Conservation (phyloP, 805 yeast genomes). For the Ogataea paraovalis region DNA sequence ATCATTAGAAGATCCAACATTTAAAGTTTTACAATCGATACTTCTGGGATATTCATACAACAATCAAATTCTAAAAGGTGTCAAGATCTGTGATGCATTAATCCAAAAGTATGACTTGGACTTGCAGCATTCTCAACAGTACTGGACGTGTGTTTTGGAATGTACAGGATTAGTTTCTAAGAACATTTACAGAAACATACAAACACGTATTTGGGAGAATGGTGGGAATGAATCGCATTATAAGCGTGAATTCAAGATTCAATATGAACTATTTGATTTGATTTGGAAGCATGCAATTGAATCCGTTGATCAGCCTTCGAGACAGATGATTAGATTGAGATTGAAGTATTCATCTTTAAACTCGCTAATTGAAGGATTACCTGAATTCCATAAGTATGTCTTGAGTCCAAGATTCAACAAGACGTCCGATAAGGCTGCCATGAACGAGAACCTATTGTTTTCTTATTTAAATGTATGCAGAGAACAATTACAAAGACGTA, state of each 20-base stretch:
- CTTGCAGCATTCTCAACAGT: conserved; percentile 16
- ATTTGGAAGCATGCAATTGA: conserved; percentile 21
- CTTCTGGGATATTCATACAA: conserved; percentile 29
- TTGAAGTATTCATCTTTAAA: conserved; percentile 22
- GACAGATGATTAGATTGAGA: conserved; percentile 17
- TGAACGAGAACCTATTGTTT: conserved; percentile 17
- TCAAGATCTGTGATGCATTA: conserved; percentile 22
- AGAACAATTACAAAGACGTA: conserved; percentile 15
- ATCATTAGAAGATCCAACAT: conserved; percentile 25
- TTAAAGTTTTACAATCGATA: conserved; percentile 23
- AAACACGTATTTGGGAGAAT: conserved; percentile 14
- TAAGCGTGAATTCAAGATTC: conserved; percentile 11
- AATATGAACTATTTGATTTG: conserved; percentile 22
- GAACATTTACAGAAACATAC: conserved; percentile 19
- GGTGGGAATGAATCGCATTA: conserved; percentile 10
- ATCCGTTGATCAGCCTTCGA: conserved; percentile 16
- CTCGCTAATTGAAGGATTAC: conserved; percentile 21
- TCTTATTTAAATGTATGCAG: conserved; percentile 23
- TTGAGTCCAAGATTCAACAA: conserved; percentile 8
- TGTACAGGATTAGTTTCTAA: conserved; percentile 21
- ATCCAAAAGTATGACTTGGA: conserved; percentile 21
- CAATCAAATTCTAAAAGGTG: conserved; percentile 25
- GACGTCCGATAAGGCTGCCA: conserved; percentile 14
- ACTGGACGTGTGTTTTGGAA: conserved; percentile 27
- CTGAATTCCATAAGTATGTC: conserved; percentile 13